phyloP scores from a whole-genome alignment of 2,329 filamentous ascomycete species.

The Leptodontidium sp. region DNA sequence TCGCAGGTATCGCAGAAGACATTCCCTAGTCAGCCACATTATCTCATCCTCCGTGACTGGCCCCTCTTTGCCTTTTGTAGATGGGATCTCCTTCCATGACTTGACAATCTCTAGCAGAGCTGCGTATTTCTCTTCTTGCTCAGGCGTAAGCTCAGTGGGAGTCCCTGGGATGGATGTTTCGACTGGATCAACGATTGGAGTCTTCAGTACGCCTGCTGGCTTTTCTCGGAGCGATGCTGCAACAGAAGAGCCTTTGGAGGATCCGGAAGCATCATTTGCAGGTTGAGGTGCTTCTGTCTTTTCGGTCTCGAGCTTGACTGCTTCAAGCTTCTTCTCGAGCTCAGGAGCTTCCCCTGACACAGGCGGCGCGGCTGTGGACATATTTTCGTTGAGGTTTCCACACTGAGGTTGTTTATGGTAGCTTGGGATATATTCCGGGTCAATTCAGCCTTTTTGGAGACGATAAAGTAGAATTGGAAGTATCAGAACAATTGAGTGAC shows the following conservation, averaged over 20 bases:
- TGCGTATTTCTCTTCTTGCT: conserved; percentile 85
- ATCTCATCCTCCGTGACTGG: conserved; percentile 81
- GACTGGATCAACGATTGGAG: conserved; percentile 43
- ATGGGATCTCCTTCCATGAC: conserved; percentile 74
- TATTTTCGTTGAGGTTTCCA: background rate
- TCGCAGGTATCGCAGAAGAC: conserved; percentile 89
- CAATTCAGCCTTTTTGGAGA: background rate
- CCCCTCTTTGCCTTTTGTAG: conserved; percentile 63
- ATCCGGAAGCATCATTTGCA: background rate
- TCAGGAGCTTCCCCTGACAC: conserved; percentile 15
- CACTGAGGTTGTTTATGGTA: background rate
- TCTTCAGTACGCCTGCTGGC: conserved; percentile 52
- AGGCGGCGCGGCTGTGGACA: conserved; percentile 31
- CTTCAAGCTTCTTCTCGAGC: conserved; percentile 29
- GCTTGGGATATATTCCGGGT: background rate
- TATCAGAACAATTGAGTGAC: background rate
- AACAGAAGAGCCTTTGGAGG: conserved; percentile 29
- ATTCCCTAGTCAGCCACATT: conserved; percentile 92
- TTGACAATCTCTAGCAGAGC: conserved; percentile 75
- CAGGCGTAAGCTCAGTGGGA: conserved; percentile 69
- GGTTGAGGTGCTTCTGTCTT: background rate
- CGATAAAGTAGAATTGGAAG: background rate
- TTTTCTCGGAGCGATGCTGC: conserved; percentile 39
- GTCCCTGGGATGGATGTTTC: conserved; percentile 51
- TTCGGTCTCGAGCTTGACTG: conserved; percentile 33